Evolutionary conservation across 139 green algal species (phyloP), one percentile per base, ranked within the genome.

Genomic region (Volvox africanus): DNA sequence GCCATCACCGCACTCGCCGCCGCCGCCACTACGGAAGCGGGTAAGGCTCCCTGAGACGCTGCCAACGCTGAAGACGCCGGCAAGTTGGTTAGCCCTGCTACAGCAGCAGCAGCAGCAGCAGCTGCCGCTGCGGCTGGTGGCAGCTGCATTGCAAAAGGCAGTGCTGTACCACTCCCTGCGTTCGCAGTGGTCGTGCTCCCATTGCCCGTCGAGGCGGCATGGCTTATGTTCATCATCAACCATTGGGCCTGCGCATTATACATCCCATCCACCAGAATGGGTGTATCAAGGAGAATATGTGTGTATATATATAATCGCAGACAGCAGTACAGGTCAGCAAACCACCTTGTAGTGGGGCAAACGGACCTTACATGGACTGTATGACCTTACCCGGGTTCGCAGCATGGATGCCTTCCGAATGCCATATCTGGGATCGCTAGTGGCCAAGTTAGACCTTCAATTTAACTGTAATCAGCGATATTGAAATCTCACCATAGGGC

Each of bases 221-320:
- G 84, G 14, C 35, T 35, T 2, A 82, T 61, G 85, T 89, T 82
- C 22, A 79, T 30, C 71, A 89, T 82, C n/a, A 89, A 2, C 85
- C 85, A 89, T 18, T 89, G 85, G 19, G 85, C 68, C 84, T 89
- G 84, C 20, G n/a, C 24, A 61, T 16, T 13, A 44, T 50, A 36
- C 44, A 55, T 9, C 5, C 44, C 44, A 55, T 55, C 44, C 44
- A 55, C 44, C 44, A 55, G 44, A 55, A 55, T 55, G 44, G 44
- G 44, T 14, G 44, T n/a, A n/a, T 55, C 44, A 9, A 55, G 44
- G 44, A 9, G 44, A n/a, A n/a, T n/a, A n/a, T n/a, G n/a, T n/a
- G n/a, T n/a, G n/a, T n/a, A n/a, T n/a, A n/a, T n/a, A n/a, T n/a
- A n/a, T n/a, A n/a, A 55, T 9, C 44, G 5, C 44, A 55, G 44